Evolutionary conservation across 805 yeast species (phyloP), one percentile per base, ranked within the genome.

Genomic region (Cyberlindnera petersonii): DNA sequence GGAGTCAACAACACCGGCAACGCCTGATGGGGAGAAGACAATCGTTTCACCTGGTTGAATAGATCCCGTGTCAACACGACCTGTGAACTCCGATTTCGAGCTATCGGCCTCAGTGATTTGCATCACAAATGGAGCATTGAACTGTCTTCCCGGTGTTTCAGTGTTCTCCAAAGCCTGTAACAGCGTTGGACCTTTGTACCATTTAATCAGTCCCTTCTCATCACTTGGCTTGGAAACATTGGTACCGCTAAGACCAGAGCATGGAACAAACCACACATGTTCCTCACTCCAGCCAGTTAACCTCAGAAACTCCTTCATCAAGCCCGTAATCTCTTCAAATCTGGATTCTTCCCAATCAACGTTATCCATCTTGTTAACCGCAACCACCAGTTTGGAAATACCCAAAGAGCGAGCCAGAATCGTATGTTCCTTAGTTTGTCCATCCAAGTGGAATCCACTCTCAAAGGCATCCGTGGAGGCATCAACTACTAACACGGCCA

Each of bases 371-470:
- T 85, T 85, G 88, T 85, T 85, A 73, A 84, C 77, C 60, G 93
- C 94, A 71, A 85, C 89, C 64, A 85, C 82, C 67, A 85, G 75
- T 71, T 83, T 91, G 56, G 69, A 77, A 55, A 85, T 93, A 75
- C 95, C 95, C 61, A 86, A 76, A 66, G 94, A 84, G 83, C 69
- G 81, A 63, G 94, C 91, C 64, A 85, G 77, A 55, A 85, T 75
- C 65, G 95, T 94, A 78, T 84, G 94, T 74, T 86, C 95, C 76
- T 91, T 85, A 70, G 95, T 86, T 75, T 85, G 95, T 68, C 95
- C 95, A 62, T 85, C 94, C 79, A 84, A 77, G 64, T 93, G 83
- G 76, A 86, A 86, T 74, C 94, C 95, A 61, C 94, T 89, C 76
- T 85, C 95, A 79, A 85, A 86, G 71, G 86, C 95, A 84, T 93